Evolutionary conservation across 768 basidiomycete species (phyloP), one percentile per base, ranked within the genome.

Genomic region (Russula sp.): DNA sequence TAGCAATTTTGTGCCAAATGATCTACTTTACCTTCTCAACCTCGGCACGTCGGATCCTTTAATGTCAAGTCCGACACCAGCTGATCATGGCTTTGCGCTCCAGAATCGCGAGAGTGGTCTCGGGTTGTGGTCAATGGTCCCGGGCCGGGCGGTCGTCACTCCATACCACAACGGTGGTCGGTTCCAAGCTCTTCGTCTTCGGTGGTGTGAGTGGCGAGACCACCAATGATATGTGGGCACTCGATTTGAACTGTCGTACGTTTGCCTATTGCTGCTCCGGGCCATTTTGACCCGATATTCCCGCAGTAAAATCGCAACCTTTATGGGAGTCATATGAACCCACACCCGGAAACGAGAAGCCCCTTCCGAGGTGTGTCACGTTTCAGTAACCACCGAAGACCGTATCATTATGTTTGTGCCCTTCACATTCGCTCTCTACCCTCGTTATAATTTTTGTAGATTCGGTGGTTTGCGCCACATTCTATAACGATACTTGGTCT

Each of bases 401-500:
- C 58, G 69, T 54, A 61, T 64, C n/a, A 59, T 65, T 46, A 64
- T 70, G 63, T 63, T 34, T 9, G 58, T 60, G 32, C n/a, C 40
- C 40, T 62, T 70, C 11, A 65, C 67, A 20, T 22, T 49, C 48
- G 48, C 53, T 62, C 32, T 28, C 59, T 57, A 30, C 32, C 13
- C 10, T 38, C 38, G 38, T 26, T 66, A 55, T 54, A 44, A 59
- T 11, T 16, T 61, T 46, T 53, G n/a, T 67, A 95, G 92, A 56
- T 98, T 99, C 70, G 97, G 97, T 36, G 97, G 97, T 53, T 98
- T 95, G 98, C 73, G 94, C 94, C 22, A 73, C 98, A 90, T 75
- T 96, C 73, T 99, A 98, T 78, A 98, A 98, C 75, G 97, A 99
- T 73, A 98, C 94, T 9, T 99, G 97, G 97, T 81, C 87, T 1